Evolutionary conservation across 164 flowering plant genomes (phyloP), one percentile per base, ranked within the genome.

Genomic region (Liriodendron chinense): DNA sequence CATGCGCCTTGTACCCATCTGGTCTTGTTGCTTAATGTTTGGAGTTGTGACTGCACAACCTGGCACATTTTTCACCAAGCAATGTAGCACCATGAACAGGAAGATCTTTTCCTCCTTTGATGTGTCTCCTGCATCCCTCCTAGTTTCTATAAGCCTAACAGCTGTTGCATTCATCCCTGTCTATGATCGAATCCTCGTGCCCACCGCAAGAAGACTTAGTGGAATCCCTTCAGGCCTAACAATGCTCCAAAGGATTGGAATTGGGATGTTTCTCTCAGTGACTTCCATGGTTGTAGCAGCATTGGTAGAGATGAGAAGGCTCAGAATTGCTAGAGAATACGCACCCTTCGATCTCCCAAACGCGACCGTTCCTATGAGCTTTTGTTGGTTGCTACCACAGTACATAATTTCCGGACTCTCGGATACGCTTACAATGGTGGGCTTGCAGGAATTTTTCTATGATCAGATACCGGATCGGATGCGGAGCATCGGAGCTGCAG

Each of bases 41-140:
- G 67, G 2, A 61, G 67, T 72, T 25, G 62, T 72, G 3, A 23
- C 9, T 67, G 61, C 72, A 48, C 79, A 68, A 25, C 20, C 48
- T 0, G 8, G 20, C 22, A 77, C 76, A 4, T 68, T 72, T 67
- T 77, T 72, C 68, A 65, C 66, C 20, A 77, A 72, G 79, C 79
- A 77, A 72, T 64, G 66, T 22, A 72, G n/a, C 72, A 77, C 76
- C 24, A 72, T 72, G 69, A 68, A 72, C 53, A 67, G 76, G 57
- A 66, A 56, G 28, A 53, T 71, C 34, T 68, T 34, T 12, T 25
- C 28, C 47, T 25, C 73, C 47, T 53, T 71, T 63, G 20, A 50
- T n/a, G 24, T 71, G n/a, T 63, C 73, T 3, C 24, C 64, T 71
- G 73, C 73, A 22, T 59, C 63, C n/a, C 63, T 59, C 63, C 63